phyloP scores from a whole-genome alignment of 1,139 yeast species.

The Saccharomyces uvarum region DNA sequence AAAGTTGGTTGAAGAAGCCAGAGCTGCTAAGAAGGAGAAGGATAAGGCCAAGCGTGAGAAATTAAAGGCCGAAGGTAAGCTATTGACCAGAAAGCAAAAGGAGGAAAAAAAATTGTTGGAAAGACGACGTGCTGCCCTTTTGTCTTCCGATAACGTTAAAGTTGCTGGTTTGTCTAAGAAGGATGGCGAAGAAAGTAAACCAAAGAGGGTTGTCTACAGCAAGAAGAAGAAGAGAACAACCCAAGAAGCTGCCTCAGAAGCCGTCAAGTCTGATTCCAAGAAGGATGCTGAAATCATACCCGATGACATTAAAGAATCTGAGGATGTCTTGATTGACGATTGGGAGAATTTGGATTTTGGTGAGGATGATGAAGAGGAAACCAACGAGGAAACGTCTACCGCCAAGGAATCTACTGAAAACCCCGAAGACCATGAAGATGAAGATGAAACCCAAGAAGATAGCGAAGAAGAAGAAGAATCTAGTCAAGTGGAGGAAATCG shows the following conservation, averaged over 20 bases:
- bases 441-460: constrained; percentile 11
- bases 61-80: constrained; percentile 87
- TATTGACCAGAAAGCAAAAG: constrained; percentile 84
- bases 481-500: constrained; percentile 9
- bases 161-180: constrained; percentile 63
- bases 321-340: constrained; percentile 51
- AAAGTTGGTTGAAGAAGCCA: constrained; percentile 59
- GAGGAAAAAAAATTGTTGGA: constrained; percentile 84
- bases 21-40: constrained; percentile 70
- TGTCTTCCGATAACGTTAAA: constrained; percentile 63
- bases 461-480: constrained; percentile 7
- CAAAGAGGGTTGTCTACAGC: constrained; percentile 68
- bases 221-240: constrained; percentile 53
- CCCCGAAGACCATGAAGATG: constrained; percentile 3
- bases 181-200: constrained; percentile 38
- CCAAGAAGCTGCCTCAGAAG: constrained; percentile 15
- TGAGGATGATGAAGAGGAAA: constrained; percentile 39
- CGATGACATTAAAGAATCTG: constrained; percentile 34
- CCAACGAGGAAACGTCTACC: constrained; percentile 9
- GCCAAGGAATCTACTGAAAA: constrained; percentile 4
- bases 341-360: constrained; percentile 60
- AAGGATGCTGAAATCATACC: constrained; percentile 18
- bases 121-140: constrained; percentile 79
- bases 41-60: constrained; percentile 73
- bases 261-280: constrained; percentile 17